A percentile compares a stretch with the other conserved stretches of the same genome.
phyloP scores from a whole-genome alignment of 345 rosid genomes.

The Arabidopsis arenosa region DNA sequence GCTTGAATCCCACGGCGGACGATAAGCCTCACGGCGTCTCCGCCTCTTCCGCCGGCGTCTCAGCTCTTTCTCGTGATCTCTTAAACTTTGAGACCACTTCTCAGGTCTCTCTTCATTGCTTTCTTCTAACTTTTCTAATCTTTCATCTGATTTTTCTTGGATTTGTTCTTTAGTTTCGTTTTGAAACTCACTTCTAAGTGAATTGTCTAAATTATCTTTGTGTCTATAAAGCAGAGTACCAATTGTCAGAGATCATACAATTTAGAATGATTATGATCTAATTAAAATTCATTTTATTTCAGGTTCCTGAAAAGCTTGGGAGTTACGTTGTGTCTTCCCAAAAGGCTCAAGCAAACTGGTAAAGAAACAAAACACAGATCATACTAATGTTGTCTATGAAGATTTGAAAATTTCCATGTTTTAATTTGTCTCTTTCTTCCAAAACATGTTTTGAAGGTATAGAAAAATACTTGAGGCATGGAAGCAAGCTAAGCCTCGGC shows the following conservation, averaged over 20 bases:
- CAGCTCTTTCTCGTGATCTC: conserved; percentile 83
- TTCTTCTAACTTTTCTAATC: background rate
- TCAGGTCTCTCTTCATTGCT: conserved; percentile 51
- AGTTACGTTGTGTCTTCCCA: conserved; percentile 72
- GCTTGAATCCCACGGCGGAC: conserved; percentile 52
- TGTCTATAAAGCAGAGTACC: too few species aligned
- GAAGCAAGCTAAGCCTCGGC: conserved; percentile 76
- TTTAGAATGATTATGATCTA: background rate
- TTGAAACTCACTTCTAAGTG: conserved; percentile 6
- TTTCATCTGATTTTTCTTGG: background rate
- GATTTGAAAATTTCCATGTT: background rate
- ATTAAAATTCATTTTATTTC: background rate
- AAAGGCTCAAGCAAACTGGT: conserved; percentile 96
- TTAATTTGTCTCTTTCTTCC: background rate
- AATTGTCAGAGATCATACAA: background rate
- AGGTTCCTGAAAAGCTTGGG: conserved; percentile 83
- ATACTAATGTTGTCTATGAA: background rate
- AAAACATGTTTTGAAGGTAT: conserved; percentile 64
- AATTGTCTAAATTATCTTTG: background rate
- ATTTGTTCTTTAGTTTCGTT: background rate
- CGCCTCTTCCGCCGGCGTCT: conserved; percentile 59
- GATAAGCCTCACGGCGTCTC: conserved; percentile 62
- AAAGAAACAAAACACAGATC: conserved; percentile 30
- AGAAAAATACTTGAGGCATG: conserved; percentile 80
- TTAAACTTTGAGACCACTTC: conserved; percentile 77